Evolutionary conservation across 2,329 filamentous ascomycete genomes (phyloP).

Genomic region (Zasmidium cellare): DNA sequence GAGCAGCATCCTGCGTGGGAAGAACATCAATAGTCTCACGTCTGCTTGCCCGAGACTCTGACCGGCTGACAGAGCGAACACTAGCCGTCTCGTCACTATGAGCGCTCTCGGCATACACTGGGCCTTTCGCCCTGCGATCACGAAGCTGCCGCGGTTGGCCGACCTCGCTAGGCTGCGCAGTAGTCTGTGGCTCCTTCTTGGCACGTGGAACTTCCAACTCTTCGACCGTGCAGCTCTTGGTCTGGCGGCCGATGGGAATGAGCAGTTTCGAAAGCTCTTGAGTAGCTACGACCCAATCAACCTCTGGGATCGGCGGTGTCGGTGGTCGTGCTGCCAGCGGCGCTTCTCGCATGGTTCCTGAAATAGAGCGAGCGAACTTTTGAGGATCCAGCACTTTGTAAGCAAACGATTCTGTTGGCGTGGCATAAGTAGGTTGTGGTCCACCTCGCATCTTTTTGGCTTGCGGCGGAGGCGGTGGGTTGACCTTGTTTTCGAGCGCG

Average conservation of each 20-base stretch:
- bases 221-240: slow-evolving; percentile 72
- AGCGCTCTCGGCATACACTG: slow-evolving; percentile 23
- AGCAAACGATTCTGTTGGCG: slow-evolving; percentile 83
- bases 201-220: slow-evolving; percentile 66
- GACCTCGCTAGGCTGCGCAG: slow-evolving; percentile 39
- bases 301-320: slow-evolving; percentile 73
- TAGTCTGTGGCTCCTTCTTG: slow-evolving; percentile 63
- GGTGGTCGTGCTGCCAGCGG: slow-evolving; percentile 44
- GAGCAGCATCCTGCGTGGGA: slow-evolving; percentile 30
- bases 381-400: slow-evolving; percentile 73
- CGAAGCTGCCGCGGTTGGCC: slow-evolving; percentile 65
- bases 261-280: slow-evolving; percentile 80
- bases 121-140: slow-evolving; percentile 24
- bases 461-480: slow-evolving; percentile 52
- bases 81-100: slow-evolving; percentile 28
- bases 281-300: slow-evolving; percentile 82
- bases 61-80: slow-evolving; percentile 22
- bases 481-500: slow-evolving; percentile 64
- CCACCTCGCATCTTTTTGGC: slow-evolving; percentile 57
- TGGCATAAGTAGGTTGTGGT: slow-evolving; percentile 72
- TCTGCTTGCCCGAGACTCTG: slow-evolving; percentile 21
- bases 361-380: slow-evolving; percentile 64
- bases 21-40: slow-evolving; percentile 43
- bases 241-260: slow-evolving; percentile 73
- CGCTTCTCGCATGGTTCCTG: slow-evolving; percentile 48